Evolutionary conservation across 331 rosid genomes (phyloP).

Genomic region (Pyracantha coccinea): DNA sequence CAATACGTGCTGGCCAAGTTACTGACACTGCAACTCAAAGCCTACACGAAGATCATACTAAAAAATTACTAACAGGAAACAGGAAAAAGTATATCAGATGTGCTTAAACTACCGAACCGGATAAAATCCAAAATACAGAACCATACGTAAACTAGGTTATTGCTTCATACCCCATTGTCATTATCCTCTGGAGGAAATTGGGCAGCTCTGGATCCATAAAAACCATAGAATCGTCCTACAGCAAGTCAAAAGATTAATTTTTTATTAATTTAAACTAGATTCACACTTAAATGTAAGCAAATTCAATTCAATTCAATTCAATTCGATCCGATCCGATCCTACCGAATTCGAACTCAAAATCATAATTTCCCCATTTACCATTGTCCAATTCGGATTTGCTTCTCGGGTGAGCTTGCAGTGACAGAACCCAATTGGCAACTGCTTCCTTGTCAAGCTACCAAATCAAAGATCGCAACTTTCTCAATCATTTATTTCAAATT

Average conservation of each 20-base stretch:
- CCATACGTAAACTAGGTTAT: background rate
- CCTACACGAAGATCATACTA: slow-evolving; percentile 28
- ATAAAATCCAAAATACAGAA: background rate
- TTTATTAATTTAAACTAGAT: background rate
- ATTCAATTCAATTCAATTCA: background rate
- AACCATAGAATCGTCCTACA: slow-evolving; percentile 82
- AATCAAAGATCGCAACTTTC: background rate
- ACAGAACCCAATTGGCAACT: slow-evolving; percentile 70
- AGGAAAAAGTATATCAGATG: background rate
- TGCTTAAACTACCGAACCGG: background rate
- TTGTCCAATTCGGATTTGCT: slow-evolving; percentile 24
- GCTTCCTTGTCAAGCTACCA: slow-evolving; percentile 55
- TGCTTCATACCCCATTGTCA: slow-evolving; percentile 47
- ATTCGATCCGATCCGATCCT: background rate
- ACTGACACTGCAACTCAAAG: slow-evolving; percentile 42
- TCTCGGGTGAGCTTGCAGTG: slow-evolving; percentile 61
- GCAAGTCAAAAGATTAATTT: slow-evolving; percentile 2
- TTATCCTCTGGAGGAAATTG: slow-evolving; percentile 53
- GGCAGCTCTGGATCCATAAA: slow-evolving; percentile 73
- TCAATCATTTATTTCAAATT: background rate
- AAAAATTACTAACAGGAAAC: background rate
- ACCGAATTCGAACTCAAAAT: background rate
- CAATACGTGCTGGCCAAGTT: slow-evolving; percentile 91
- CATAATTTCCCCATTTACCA: slow-evolving; percentile 21
- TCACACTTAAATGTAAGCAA: background rate